Conservation (phyloP, 2,329 filamentous ascomycete genomes). For the Aulographum hederae region DNA sequence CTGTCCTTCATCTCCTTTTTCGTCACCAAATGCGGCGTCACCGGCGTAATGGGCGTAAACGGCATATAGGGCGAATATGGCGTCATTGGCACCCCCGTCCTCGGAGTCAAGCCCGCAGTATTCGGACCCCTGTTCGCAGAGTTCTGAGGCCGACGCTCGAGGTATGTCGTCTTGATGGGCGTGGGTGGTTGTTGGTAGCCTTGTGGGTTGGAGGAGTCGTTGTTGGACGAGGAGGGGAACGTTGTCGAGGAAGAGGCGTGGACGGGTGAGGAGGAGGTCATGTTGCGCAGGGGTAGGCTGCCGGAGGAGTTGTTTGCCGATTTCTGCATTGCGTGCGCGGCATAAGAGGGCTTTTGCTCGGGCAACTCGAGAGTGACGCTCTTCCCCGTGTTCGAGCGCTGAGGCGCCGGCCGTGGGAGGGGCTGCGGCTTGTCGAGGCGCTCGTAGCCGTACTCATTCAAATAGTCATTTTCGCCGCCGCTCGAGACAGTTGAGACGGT, state of each 20-base stretch:
- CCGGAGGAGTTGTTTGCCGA: slow-evolving; percentile 1
- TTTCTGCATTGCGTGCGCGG: slow-evolving; percentile 2
- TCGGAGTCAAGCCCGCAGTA: slow-evolving; percentile 24
- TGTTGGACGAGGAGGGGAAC: too few species aligned
- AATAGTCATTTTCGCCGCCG: slow-evolving; percentile 1
- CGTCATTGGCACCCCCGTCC: slow-evolving; percentile 41
- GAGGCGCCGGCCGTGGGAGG: slow-evolving; percentile 16
- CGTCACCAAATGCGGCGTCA: slow-evolving; percentile 59
- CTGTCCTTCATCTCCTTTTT: slow-evolving; percentile 52
- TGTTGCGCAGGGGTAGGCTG: neutral
- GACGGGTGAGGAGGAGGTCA: too few species aligned
- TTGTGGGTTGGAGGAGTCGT: slow-evolving; percentile 1
- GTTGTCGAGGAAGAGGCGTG: too few species aligned
- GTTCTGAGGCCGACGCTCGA: slow-evolving; percentile 17
- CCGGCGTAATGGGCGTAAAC: slow-evolving; percentile 54
- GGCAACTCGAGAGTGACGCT: slow-evolving; percentile 2
- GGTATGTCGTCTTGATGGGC: slow-evolving; percentile 21
- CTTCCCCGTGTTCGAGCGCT: slow-evolving; percentile 7
- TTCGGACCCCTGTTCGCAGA: slow-evolving; percentile 8
- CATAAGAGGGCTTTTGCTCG: too few species aligned
- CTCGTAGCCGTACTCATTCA: slow-evolving; percentile 13
- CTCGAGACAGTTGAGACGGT: slow-evolving; percentile 12
- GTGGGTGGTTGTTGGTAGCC: neutral
- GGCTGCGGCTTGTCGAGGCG: slow-evolving; percentile 16
- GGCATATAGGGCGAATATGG: slow-evolving; percentile 70